Evolutionary conservation across 1,284 basidiomycete genomes (phyloP).

Genomic region (Ceratobasidium sp.): DNA sequence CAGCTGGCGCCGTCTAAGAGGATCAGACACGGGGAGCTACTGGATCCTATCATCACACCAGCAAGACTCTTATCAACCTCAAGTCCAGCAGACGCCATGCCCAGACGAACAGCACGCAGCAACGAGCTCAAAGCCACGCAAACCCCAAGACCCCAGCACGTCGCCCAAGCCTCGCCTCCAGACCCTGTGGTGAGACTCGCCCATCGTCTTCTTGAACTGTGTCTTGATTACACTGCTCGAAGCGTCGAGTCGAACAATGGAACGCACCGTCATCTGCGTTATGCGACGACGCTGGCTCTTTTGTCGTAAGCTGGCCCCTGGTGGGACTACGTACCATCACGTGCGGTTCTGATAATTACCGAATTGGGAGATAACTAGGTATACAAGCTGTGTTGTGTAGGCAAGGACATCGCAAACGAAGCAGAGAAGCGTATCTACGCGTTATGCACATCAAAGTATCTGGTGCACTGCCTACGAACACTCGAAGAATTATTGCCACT

Average conservation of each 20-base stretch:
- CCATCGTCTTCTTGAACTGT: background rate
- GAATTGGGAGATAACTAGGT: background rate
- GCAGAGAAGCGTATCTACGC: no score
- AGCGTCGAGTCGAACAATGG: constrained; percentile 8
- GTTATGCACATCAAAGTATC: no score
- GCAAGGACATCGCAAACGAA: no score
- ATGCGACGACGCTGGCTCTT: background rate
- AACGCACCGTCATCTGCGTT: background rate
- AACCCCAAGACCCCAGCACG: background rate
- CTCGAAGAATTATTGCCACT: no score
- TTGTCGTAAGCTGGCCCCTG: background rate
- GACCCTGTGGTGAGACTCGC: constrained; percentile 14
- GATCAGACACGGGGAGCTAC: no score
- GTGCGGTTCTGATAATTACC: constrained; percentile 3
- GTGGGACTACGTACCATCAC: background rate
- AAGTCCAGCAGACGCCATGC: background rate
- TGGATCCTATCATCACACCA: no score
- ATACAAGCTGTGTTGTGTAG: no score
- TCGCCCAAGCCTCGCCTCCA: constrained; percentile 15
- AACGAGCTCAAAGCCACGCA: constrained; percentile 6
- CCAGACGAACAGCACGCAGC: background rate
- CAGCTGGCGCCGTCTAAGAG: no score
- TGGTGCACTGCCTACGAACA: no score
- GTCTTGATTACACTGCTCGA: constrained; percentile 1
- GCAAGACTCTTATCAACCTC: background rate